Conservation (phyloP, 2,329 filamentous ascomycete species). For the Colletotrichum lupini region DNA sequence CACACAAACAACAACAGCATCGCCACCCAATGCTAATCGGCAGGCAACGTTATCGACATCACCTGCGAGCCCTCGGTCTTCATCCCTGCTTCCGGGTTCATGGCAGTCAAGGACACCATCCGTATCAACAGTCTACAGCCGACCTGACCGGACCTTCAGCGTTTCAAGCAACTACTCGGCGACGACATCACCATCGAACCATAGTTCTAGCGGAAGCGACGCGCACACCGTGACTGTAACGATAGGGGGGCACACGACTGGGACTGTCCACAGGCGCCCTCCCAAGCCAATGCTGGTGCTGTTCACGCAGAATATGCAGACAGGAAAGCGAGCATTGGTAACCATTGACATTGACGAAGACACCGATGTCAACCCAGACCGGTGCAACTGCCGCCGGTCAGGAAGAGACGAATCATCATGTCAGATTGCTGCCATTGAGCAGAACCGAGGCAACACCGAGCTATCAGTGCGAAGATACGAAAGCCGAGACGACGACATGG, state of each 20-base stretch:
- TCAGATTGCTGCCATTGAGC: conserved; percentile 38
- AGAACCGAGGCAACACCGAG: conserved; percentile 39
- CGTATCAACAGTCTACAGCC: conserved; percentile 30
- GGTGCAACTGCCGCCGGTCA: conserved; percentile 47
- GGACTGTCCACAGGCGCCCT: conserved; percentile 44
- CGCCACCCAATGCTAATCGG: background rate
- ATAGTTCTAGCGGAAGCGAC: conserved; percentile 32
- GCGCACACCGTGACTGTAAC: conserved; percentile 34
- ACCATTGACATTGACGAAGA: conserved; percentile 46
- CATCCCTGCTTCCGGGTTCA: conserved; percentile 3
- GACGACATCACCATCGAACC: conserved; percentile 28
- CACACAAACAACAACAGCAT: background rate
- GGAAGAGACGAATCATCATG: conserved; percentile 39
- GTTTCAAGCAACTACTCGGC: conserved; percentile 31
- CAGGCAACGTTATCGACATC: background rate
- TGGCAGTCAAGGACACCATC: conserved; percentile 20
- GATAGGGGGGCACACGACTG: conserved; percentile 41
- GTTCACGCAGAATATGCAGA: conserved; percentile 42
- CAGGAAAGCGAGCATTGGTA: conserved; percentile 42
- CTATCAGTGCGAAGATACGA: conserved; percentile 44
- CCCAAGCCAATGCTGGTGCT: conserved; percentile 48
- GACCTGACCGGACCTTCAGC: conserved; percentile 34
- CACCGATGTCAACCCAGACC: conserved; percentile 46
- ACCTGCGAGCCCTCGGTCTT: conserved; percentile 8
- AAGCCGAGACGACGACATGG: conserved; percentile 28